Conservation (phyloP, 139 green algal species). For the Chara braunii region DNA sequence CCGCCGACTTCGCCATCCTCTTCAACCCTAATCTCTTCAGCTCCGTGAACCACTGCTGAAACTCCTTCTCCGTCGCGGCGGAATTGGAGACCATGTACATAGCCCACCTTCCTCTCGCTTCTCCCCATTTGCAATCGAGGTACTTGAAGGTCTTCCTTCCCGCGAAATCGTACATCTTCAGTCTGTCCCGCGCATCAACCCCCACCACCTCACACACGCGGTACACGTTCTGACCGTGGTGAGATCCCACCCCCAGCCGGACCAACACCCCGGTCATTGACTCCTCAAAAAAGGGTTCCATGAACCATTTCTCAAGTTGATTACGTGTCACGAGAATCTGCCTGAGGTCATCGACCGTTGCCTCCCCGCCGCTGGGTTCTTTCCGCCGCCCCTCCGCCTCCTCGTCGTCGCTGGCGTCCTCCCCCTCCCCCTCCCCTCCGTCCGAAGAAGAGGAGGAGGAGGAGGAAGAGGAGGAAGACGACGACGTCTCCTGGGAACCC, state of each 20-base stretch:
- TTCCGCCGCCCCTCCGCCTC: too few species aligned
- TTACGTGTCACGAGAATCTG: too few species aligned
- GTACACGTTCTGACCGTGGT: conserved; percentile 24
- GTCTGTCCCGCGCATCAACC: conserved; percentile 17
- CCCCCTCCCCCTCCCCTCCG: too few species aligned
- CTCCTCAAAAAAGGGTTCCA: conserved; percentile 41
- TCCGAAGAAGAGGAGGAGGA: too few species aligned
- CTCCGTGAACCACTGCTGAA: conserved; percentile 21
- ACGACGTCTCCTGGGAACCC: too few species aligned
- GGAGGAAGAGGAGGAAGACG: too few species aligned
- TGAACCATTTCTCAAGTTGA: conserved; percentile 9
- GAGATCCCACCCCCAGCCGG: conserved; percentile 27
- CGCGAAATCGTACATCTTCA: conserved; percentile 37
- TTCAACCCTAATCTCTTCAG: background rate
- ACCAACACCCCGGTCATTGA: conserved; percentile 18
- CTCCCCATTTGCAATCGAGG: conserved; percentile 38
- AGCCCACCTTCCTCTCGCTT: conserved; percentile 14
- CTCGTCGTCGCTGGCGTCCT: too few species aligned
- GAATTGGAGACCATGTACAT: conserved; percentile 24
- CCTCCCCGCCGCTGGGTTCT: too few species aligned
- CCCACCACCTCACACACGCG: conserved; percentile 34
- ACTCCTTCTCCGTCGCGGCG: background rate
- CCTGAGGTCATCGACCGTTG: too few species aligned
- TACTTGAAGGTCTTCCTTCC: conserved; percentile 22
- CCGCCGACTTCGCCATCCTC: conserved; percentile 20